Conservation (phyloP, 164 flowering plant species). For the Tetracentron sinense region DNA sequence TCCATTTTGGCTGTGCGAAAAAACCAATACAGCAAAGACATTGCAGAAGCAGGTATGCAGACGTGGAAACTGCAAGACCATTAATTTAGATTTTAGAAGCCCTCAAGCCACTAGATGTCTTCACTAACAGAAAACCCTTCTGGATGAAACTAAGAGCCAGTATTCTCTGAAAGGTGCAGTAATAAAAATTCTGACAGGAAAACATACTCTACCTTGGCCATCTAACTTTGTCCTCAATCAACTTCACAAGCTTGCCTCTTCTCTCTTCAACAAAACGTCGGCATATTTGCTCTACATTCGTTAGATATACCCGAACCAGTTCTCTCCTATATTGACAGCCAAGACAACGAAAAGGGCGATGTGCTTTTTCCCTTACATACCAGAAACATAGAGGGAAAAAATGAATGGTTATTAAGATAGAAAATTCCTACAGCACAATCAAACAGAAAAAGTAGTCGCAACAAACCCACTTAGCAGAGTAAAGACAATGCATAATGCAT, state of each 20-base stretch:
- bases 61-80: not conserved
- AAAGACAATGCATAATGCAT: too few species aligned
- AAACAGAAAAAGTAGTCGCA: not conserved
- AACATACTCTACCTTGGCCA: constrained; percentile 73
- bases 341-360: constrained; percentile 90
- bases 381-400: constrained; percentile 1
- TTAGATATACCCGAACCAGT: constrained; percentile 85
- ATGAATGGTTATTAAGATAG: not conserved
- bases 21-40: not conserved
- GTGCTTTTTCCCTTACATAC: constrained; percentile 69
- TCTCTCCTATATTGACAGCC: constrained; percentile 92
- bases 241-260: constrained; percentile 71
- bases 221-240: constrained; percentile 78
- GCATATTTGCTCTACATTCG: constrained; percentile 88
- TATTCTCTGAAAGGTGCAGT: not conserved
- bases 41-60: not conserved
- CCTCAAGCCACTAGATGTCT: not conserved
- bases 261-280: constrained; percentile 86
- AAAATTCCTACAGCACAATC: not conserved
- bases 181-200: not conserved
- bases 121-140: not conserved
- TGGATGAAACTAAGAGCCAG: not conserved
- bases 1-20: not conserved
- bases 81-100: not conserved
- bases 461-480: too few species aligned